Base-by-base conservation (phyloP, 2,329 filamentous ascomycete genomes). In the Monilinia vaccinii-corymbosi region DNA sequence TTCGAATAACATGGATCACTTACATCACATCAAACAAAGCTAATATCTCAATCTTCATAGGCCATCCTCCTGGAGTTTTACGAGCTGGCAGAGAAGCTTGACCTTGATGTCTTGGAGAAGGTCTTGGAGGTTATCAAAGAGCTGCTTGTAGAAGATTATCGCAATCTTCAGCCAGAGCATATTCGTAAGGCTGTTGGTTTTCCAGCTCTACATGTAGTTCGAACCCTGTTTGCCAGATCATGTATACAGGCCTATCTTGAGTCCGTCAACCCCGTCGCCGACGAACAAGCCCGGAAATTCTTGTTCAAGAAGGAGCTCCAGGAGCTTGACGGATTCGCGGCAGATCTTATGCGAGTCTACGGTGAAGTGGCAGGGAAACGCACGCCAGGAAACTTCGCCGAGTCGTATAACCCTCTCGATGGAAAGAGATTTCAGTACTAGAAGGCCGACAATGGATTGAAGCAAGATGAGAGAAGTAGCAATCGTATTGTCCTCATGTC, bases 251-350 rank as follows among this genome's bases (percentile, higher is more conserved):
- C n/a, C 42, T 49, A 38, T 32, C 44, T 48, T 21, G n/a, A 34
- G 3, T 48, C 53, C n/a, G 23, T 34, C 53, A 16, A 14, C 5
- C 32, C 23, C 11, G 11, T 21, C 11, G 7, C 32, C 13, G 16
- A 60, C 21, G 21, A 10, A n/a, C 3, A 47, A 46, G 44, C 13
- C 6, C 4, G 21, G n/a, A 13, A 9, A 18, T 34, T 64, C 62
- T 31, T 44, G n/a, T 36, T 62, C 14, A n/a, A 45, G 4, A 52
- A 40, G 5, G 63, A 66, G 10, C 16, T 66, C n/a, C 47, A 55
- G 1, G 49, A 62, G 16, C 14, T 62, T 16, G 64, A 62, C 9
- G 28, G 47, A 1, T 65, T 66, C 50, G 56, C 56, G 0, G 16
- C 50, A 2, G 60, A 65, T 1, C 31, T 65, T 21, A 28, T 62